A percentile compares a stretch with the other conserved stretches of the same genome.
These are phyloP conservation scores for Thermochaetoides thermophila DNA, from an alignment of 495 filamentous ascomycete genomes.

Conservation along the genomic window DNA sequence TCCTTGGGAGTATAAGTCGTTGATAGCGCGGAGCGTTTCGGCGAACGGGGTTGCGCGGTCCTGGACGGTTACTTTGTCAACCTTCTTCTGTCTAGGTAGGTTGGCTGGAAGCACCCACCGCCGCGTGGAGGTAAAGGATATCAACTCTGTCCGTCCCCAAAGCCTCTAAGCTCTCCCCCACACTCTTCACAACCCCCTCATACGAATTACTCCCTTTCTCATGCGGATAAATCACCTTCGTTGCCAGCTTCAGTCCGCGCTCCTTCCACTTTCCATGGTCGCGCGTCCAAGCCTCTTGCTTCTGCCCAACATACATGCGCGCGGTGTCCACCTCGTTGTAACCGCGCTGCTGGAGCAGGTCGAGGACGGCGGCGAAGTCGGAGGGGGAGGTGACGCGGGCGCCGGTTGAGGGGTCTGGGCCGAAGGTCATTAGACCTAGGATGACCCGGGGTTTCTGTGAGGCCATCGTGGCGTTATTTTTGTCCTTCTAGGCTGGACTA, in stretches of 20 bases:
- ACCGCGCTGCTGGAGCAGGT: constrained; percentile 54
- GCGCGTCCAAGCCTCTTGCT: constrained; percentile 71
- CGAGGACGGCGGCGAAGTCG: constrained; percentile 50
- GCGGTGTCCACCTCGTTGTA: constrained; percentile 76
- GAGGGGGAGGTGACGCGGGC: constrained; percentile 55
- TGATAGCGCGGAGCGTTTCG: constrained; percentile 60
- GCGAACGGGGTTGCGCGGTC: constrained; percentile 66
- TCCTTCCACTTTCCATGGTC: constrained; percentile 69
- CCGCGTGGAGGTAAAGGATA: constrained; percentile 78
- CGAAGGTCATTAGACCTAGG: constrained; percentile 49
- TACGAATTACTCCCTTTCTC: constrained; percentile 43
- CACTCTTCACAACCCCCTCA: constrained; percentile 41
- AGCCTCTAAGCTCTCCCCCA: constrained; percentile 54
- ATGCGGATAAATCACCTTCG: constrained; percentile 60
- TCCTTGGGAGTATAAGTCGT: constrained; percentile 73
- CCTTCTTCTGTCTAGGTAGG: neutral
- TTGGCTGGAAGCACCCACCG: constrained; percentile 17
- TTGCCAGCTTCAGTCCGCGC: constrained; percentile 68
- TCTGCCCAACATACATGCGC: constrained; percentile 53
- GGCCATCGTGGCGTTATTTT: too few species aligned
- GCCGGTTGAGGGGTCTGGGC: constrained; percentile 37
- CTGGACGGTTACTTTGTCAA: too few species aligned
- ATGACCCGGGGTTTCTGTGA: constrained; percentile 44
- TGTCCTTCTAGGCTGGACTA: too few species aligned
- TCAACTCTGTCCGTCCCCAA: constrained; percentile 66